Evolutionary conservation across 305 asterid species (phyloP).

Genomic region (Solanum hybrid): DNA sequence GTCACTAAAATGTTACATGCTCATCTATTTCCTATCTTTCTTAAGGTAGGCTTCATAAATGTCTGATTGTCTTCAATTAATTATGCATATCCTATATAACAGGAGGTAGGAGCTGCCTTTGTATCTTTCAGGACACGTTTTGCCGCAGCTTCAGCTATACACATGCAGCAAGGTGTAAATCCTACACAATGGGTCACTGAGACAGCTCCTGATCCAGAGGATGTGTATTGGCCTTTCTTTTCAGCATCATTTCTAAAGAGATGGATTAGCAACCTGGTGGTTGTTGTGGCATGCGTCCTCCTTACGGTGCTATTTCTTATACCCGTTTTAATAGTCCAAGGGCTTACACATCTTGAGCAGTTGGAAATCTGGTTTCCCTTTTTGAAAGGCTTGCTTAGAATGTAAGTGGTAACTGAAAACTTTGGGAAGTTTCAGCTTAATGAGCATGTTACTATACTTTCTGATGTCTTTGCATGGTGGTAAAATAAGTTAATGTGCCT

Average conservation of each 20-base stretch:
- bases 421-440: neutral
- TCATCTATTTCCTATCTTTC: neutral
- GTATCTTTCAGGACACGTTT: constrained; percentile 87
- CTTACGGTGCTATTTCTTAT: constrained; percentile 59
- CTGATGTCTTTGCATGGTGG: constrained; percentile 5
- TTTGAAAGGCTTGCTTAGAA: constrained; percentile 47
- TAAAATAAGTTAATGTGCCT: neutral
- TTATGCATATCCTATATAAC: constrained; percentile 1
- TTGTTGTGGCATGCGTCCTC: constrained; percentile 39
- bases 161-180: constrained; percentile 65
- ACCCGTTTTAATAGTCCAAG: constrained; percentile 87
- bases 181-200: constrained; percentile 93
- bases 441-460: neutral
- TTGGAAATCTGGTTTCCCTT: constrained; percentile 76
- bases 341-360: constrained; percentile 88
- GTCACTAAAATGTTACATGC: neutral
- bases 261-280: constrained; percentile 68
- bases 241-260: constrained; percentile 65
- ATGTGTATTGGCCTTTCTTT: constrained; percentile 94
- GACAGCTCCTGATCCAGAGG: constrained; percentile 88
- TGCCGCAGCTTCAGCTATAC: constrained; percentile 59
- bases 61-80: neutral
- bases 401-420: constrained; percentile 40
- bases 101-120: constrained; percentile 95
- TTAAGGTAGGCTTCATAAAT: neutral